Evolutionary conservation across 2,329 filamentous ascomycete species (phyloP).

Genomic region (Fusarium keratoplasticum): DNA sequence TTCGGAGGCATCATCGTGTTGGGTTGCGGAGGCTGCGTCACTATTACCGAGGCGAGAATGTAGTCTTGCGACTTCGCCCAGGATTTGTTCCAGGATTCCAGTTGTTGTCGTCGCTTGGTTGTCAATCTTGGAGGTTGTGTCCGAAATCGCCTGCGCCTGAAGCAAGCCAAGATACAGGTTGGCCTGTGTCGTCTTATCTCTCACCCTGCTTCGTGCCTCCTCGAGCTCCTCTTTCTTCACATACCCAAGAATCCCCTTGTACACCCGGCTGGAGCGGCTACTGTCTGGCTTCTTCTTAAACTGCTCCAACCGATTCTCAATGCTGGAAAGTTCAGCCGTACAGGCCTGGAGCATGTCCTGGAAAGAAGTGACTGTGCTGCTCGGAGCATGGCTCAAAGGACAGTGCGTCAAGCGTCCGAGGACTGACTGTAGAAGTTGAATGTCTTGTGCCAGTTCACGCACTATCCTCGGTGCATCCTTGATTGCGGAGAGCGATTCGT

Average conservation of each 20-base stretch:
- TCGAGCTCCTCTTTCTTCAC: conserved; percentile 27
- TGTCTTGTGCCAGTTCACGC: not conserved
- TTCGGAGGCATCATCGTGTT: not conserved
- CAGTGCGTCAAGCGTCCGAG: not conserved
- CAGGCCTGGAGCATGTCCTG: not conserved
- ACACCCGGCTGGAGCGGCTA: not conserved
- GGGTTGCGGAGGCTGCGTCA: not conserved
- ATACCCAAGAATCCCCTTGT: not conserved
- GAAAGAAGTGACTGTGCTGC: conserved; percentile 7
- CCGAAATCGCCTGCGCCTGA: conserved; percentile 15
- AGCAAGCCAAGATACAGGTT: conserved; percentile 26
- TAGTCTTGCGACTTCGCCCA: conserved; percentile 10
- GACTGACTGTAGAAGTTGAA: conserved; percentile 6
- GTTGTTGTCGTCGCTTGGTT: conserved; percentile 6
- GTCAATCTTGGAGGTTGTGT: conserved; percentile 14
- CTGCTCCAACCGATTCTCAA: not conserved
- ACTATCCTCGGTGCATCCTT: conserved; percentile 6
- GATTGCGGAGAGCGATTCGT: conserved; percentile 15
- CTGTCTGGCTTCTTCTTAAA: not conserved
- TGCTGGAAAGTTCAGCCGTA: not conserved
- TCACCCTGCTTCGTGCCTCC: conserved; percentile 8
- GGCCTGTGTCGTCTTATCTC: conserved; percentile 20
- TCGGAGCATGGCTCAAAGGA: not conserved
- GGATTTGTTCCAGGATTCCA: conserved; percentile 16
- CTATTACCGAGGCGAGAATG: not conserved